These are phyloP conservation scores for Lasiosphaeris hirsuta DNA, from an alignment of 495 filamentous ascomycete species.

Conservation along the genomic window DNA sequence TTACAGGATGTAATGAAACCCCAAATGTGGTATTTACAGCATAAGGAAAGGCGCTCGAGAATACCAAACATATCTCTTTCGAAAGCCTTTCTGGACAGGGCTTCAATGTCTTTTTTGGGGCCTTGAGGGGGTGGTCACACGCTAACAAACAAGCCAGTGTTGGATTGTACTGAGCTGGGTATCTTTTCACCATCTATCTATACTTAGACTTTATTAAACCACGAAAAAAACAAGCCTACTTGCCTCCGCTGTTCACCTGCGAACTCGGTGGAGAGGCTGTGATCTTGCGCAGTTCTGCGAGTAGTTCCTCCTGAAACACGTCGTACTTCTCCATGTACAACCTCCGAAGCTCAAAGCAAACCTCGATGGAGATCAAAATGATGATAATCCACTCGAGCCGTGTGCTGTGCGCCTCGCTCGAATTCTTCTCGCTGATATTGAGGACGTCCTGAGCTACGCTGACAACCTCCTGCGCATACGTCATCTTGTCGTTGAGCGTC, in stretches of 20 bases:
- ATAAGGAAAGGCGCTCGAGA: too few relatives aligned
- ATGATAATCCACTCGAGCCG: constrained; percentile 98
- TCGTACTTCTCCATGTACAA: constrained; percentile 44
- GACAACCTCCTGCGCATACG: constrained; percentile 95
- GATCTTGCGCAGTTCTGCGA: constrained; percentile 21
- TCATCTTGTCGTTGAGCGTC: constrained; percentile 92
- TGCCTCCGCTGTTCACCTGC: neutral
- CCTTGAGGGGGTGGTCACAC: too few relatives aligned
- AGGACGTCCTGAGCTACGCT: constrained; percentile 87
- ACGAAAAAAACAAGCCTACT: neutral
- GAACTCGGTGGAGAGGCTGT: constrained; percentile 14
- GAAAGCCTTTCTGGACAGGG: too few relatives aligned
- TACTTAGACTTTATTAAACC: too few relatives aligned
- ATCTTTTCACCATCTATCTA: too few relatives aligned
- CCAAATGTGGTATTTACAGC: too few relatives aligned
- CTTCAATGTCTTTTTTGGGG: too few relatives aligned
- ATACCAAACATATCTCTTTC: too few relatives aligned
- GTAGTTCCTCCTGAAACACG: constrained; percentile 24
- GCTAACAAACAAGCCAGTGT: too few relatives aligned
- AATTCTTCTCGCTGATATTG: constrained; percentile 80
- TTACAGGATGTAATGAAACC: too few relatives aligned
- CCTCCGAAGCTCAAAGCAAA: constrained; percentile 58
- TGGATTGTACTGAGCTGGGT: too few relatives aligned
- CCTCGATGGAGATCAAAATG: constrained; percentile 86
- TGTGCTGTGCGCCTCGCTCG: constrained; percentile 85